Conservation (phyloP, 1,139 yeast genomes). For the Protomyces macrosporus region DNA sequence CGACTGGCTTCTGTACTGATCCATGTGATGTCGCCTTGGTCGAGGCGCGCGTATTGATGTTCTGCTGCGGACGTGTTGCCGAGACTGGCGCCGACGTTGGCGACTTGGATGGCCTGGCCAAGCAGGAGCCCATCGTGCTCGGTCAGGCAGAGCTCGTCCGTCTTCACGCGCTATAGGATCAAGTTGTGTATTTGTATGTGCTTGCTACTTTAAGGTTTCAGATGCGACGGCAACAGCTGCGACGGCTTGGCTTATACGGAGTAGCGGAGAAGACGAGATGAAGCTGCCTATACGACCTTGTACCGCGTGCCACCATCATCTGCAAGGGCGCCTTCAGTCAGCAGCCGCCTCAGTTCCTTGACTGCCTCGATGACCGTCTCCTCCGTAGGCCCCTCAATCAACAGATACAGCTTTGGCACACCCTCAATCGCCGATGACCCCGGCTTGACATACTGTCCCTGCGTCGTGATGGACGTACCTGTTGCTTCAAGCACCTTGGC, state of each 20-base stretch:
- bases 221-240: too few relatives aligned
- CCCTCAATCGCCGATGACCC: slow-evolving; percentile 45
- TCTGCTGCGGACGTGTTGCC: not conserved
- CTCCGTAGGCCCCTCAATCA: slow-evolving; percentile 72
- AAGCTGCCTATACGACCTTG: slow-evolving; percentile 10
- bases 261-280: too few relatives aligned
- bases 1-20: not conserved
- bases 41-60: not conserved
- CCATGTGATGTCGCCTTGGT: not conserved
- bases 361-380: slow-evolving; percentile 63
- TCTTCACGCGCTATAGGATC: too few relatives aligned
- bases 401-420: slow-evolving; percentile 69
- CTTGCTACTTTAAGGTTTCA: too few relatives aligned
- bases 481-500: slow-evolving; percentile 65
- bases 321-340: slow-evolving; percentile 47
- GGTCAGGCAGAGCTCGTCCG: too few relatives aligned
- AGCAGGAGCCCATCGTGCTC: not conserved
- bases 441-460: slow-evolving; percentile 71
- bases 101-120: not conserved
- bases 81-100: not conserved
- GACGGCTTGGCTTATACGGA: too few relatives aligned
- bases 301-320: slow-evolving; percentile 18
- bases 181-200: too few relatives aligned
- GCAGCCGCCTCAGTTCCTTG: slow-evolving; percentile 53
- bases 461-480: slow-evolving; percentile 72